phyloP scores from a whole-genome alignment of 23 red algal species.

The Chondrus crispus region DNA sequence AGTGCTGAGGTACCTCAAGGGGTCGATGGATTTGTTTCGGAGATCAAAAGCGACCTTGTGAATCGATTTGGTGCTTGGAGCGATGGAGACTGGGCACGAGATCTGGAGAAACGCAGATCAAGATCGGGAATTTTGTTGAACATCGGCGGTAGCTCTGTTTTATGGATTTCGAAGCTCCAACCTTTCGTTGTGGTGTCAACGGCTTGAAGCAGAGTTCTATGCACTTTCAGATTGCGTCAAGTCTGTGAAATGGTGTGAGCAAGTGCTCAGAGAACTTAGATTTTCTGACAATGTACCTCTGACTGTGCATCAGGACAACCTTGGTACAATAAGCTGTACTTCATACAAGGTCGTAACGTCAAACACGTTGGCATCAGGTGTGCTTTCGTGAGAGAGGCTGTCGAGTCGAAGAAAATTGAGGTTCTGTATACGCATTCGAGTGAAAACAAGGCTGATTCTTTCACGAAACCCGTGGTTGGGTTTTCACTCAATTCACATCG shows the following conservation, averaged over 20 bases:
- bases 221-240: constrained; percentile 29
- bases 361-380: neutral
- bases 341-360: too few species aligned
- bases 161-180: constrained; percentile 22
- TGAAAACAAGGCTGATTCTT: neutral
- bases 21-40: neutral
- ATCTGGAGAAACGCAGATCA: neutral
- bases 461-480: neutral
- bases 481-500: too few species aligned
- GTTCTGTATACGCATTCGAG: neutral
- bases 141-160: neutral
- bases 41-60: neutral
- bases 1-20: constrained; percentile 16
- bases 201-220: constrained; percentile 14
- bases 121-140: neutral
- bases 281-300: neutral
- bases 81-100: constrained; percentile 34
- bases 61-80: neutral
- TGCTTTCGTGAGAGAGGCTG: neutral
- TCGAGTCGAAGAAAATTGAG: neutral
- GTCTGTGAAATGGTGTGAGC: neutral
- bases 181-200: neutral
- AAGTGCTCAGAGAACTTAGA: neutral
- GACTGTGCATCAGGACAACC: constrained; percentile 14
- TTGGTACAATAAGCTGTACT: constrained; percentile 1